These are phyloP conservation scores for Acephala macrosclerotiorum DNA, from an alignment of 2,329 filamentous ascomycete genomes.

Conservation along the genomic window DNA sequence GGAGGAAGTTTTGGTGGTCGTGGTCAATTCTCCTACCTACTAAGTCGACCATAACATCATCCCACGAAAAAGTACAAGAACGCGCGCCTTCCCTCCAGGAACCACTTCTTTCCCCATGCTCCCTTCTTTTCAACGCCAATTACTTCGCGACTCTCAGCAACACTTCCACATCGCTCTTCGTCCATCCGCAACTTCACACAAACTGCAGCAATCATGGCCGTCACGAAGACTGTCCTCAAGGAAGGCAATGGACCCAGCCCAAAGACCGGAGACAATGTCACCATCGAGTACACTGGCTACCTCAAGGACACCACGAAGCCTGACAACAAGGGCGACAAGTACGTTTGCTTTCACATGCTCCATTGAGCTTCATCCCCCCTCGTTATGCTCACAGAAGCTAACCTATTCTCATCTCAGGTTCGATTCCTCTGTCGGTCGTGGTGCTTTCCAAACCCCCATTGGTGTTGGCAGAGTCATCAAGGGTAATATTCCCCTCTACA, in stretches of 20 bases:
- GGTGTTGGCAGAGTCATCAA: slow-evolving; percentile 86
- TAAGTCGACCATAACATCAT: neutral
- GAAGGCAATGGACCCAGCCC: slow-evolving; percentile 71
- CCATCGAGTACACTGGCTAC: slow-evolving; percentile 91
- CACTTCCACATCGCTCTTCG: slow-evolving; percentile 11
- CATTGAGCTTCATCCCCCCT: neutral
- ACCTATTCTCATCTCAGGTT: slow-evolving; percentile 65
- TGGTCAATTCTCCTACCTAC: slow-evolving; percentile 8
- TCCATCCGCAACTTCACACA: slow-evolving; percentile 36
- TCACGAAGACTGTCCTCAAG: slow-evolving; percentile 70
- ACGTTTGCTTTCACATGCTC: slow-evolving; percentile 46
- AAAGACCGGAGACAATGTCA: slow-evolving; percentile 72
- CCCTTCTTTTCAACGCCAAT: slow-evolving; percentile 18
- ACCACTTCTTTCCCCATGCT: slow-evolving; percentile 7
- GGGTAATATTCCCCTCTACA: slow-evolving; percentile 60
- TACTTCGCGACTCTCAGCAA: slow-evolving; percentile 12
- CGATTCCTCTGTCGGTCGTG: slow-evolving; percentile 82
- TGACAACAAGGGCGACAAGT: slow-evolving; percentile 76
- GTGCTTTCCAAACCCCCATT: slow-evolving; percentile 79
- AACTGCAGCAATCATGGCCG: slow-evolving; percentile 64
- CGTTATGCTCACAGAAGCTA: neutral
- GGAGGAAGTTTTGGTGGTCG: neutral
- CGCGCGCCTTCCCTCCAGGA: neutral
- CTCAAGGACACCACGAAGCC: slow-evolving; percentile 71
- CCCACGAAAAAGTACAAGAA: slow-evolving; percentile 2